phyloP scores from a whole-genome alignment of 345 rosid genomes.

The Clausena lansium region DNA sequence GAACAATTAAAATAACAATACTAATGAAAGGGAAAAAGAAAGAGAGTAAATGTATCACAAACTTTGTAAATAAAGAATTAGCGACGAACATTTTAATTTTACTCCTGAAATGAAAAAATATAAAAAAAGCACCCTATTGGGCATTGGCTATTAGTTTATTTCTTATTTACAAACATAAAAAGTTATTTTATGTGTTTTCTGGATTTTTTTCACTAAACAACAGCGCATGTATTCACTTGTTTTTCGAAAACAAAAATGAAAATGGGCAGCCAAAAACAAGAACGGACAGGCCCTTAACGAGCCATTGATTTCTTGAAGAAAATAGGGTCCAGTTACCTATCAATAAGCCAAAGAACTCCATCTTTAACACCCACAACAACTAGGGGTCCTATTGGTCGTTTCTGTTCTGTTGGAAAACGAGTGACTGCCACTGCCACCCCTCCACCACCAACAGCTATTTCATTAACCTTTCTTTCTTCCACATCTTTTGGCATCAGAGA shows the following conservation, averaged over 20 bases:
- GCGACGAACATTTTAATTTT: background rate
- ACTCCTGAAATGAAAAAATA: background rate
- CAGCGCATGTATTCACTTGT: background rate
- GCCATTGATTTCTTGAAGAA: background rate
- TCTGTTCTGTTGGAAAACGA: conserved; percentile 91
- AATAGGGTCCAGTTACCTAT: conserved; percentile 49
- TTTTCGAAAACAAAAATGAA: background rate
- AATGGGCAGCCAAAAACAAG: background rate
- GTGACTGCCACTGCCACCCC: conserved; percentile 98
- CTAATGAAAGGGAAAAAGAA: background rate
- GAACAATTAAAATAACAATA: background rate
- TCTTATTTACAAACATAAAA: background rate
- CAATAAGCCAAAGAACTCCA: conserved; percentile 99
- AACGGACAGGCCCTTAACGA: background rate
- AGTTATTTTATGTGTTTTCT: background rate
- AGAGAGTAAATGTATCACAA: background rate
- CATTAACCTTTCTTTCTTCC: conserved; percentile 76
- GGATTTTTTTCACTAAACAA: background rate
- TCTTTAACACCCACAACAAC: conserved; percentile 91
- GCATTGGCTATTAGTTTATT: background rate
- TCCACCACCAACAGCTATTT: conserved; percentile 99
- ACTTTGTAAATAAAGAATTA: background rate
- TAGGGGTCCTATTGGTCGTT: conserved; percentile 96
- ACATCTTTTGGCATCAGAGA: conserved; percentile 44
- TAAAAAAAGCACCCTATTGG: background rate